phyloP scores from a whole-genome alignment of 495 filamentous ascomycete genomes.

The Lasiosphaeria hispida region DNA sequence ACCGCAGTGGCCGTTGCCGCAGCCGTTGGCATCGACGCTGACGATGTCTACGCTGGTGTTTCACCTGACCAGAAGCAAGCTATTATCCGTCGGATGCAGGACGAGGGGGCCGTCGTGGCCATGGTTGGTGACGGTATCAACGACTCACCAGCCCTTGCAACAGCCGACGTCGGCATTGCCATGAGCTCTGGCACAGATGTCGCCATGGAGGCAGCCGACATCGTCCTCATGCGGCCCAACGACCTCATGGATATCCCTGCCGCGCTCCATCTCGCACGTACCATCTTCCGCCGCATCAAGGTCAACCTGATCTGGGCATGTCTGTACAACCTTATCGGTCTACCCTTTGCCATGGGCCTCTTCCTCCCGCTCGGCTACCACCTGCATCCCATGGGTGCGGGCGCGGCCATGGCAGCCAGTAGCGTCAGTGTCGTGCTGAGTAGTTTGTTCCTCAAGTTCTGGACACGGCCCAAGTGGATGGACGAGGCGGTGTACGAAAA shows the following conservation, averaged over 20 bases:
- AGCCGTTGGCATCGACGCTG: constrained; percentile 73
- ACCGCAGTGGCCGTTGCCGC: constrained; percentile 80
- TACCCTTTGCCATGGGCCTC: constrained; percentile 95
- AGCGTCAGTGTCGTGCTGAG: constrained; percentile 88
- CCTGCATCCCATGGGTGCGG: constrained; percentile 92
- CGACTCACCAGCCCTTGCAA: constrained; percentile 93
- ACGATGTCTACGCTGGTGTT: constrained; percentile 75
- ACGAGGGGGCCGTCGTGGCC: constrained; percentile 69
- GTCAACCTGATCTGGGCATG: constrained; percentile 90
- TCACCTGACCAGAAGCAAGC: constrained; percentile 84
- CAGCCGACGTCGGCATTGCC: constrained; percentile 88
- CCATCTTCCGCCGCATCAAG: constrained; percentile 91
- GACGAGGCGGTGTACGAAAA: constrained; percentile 60
- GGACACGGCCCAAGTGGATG: constrained; percentile 90
- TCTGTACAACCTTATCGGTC: constrained; percentile 84
- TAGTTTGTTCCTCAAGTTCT: constrained; percentile 80
- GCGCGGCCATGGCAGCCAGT: constrained; percentile 88
- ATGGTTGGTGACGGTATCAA: constrained; percentile 99
- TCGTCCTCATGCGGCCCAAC: constrained; percentile 91
- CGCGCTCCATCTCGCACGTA: constrained; percentile 73
- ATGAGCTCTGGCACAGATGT: constrained; percentile 93
- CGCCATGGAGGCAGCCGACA: constrained; percentile 94
- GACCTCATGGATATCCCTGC: constrained; percentile 90
- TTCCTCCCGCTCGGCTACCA: constrained; percentile 86
- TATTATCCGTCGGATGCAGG: constrained; percentile 76